These are phyloP conservation scores for Phytophthora vignae DNA, from an alignment of 352 stramenopile species.

Conservation along the genomic window DNA sequence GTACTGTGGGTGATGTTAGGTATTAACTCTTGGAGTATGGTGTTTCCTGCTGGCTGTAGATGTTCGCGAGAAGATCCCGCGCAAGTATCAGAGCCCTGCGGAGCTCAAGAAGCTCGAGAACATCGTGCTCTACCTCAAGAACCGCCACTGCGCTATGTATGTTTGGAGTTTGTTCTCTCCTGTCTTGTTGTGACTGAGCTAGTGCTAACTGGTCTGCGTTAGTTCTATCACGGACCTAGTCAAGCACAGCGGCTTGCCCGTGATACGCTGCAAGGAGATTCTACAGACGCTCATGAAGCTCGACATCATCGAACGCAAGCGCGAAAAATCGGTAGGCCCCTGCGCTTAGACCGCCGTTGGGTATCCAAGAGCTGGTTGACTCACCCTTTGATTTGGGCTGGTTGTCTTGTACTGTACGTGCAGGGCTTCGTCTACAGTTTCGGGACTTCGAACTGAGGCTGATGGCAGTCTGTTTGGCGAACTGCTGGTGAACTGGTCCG, in stretches of 20 bases:
- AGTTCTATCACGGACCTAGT: constrained; percentile 87
- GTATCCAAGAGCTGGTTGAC: neutral
- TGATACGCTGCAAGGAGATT: constrained; percentile 91
- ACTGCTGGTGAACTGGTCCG: neutral
- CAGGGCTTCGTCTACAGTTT: constrained; percentile 86
- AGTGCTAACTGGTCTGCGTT: constrained; percentile 2
- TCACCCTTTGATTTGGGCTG: neutral
- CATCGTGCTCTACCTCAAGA: constrained; percentile 89
- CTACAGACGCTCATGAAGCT: constrained; percentile 90
- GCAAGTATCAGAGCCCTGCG: constrained; percentile 82
- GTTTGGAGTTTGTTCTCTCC: constrained; percentile 12
- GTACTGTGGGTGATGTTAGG: too few relatives aligned
- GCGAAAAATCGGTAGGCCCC: constrained; percentile 72
- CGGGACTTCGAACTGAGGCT: constrained; percentile 30
- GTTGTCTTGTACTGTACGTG: constrained; percentile 1
- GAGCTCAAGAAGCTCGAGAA: constrained; percentile 90
- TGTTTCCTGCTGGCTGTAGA: constrained; percentile 40
- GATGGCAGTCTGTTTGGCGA: neutral
- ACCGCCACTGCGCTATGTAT: constrained; percentile 81
- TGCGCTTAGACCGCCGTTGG: neutral
- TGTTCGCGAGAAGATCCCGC: constrained; percentile 78
- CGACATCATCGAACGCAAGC: constrained; percentile 76
- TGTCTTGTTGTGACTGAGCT: constrained; percentile 5
- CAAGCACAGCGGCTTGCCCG: constrained; percentile 76
- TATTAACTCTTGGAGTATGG: neutral